Percentiles rank a stretch among this genome's conserved stretches.
phyloP scores from a whole-genome alignment of 2,329 filamentous ascomycete genomes.

The Microdochium trichocladiopsis region DNA sequence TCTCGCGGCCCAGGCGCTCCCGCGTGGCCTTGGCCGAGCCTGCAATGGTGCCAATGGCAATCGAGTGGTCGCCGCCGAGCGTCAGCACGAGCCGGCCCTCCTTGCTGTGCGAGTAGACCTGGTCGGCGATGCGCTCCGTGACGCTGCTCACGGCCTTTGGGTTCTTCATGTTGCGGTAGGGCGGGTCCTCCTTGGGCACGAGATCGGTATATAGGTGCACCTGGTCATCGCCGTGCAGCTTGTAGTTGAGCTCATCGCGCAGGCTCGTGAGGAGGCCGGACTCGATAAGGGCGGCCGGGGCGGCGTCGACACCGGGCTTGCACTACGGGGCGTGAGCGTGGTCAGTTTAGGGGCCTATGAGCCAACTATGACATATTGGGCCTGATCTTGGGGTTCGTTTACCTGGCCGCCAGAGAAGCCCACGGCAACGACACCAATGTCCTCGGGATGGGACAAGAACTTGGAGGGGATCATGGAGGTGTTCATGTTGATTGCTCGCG shows the following conservation, averaged over 20 bases:
- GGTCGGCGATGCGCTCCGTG: constrained; percentile 68
- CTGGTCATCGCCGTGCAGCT: constrained; percentile 72
- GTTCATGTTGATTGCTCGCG: constrained; percentile 29
- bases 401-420: constrained; percentile 97
- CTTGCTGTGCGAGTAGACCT: constrained; percentile 82
- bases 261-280: constrained; percentile 81
- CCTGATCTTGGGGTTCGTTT: constrained; percentile 23
- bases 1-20: constrained; percentile 73
- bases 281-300: constrained; percentile 81
- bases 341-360: no score
- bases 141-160: constrained; percentile 80
- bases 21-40: constrained; percentile 81
- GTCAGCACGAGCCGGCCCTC: constrained; percentile 85
- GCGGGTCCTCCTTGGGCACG: constrained; percentile 64
- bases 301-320: constrained; percentile 88
- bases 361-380: no score
- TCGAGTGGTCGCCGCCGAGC: constrained; percentile 90
- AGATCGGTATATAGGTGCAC: constrained; percentile 79
- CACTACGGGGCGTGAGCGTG: constrained; percentile 37
- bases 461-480: constrained; percentile 53
- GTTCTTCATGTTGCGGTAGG: constrained; percentile 91
- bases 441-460: constrained; percentile 72
- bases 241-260: constrained; percentile 79
- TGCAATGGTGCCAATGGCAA: constrained; percentile 88
- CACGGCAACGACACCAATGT: constrained; percentile 88